A percentile compares a stretch with the other conserved stretches of the same genome.
These are phyloP conservation scores for Pichia cephalocereana DNA, from an alignment of 805 yeast species.

Conservation along the genomic window DNA sequence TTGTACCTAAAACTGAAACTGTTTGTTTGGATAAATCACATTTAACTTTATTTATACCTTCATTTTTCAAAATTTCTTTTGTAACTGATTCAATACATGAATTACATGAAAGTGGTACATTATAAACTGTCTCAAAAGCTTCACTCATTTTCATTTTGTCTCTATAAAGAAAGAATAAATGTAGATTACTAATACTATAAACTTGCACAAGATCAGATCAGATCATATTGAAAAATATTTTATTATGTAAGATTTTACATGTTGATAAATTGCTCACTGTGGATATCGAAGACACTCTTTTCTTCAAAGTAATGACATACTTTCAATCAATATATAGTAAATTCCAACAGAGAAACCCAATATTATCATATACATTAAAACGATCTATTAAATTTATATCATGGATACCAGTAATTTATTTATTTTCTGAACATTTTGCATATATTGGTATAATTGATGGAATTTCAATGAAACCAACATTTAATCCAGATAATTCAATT, in stretches of 20 bases:
- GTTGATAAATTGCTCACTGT: no score
- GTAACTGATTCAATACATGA: slow-evolving; percentile 57
- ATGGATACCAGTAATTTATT: slow-evolving; percentile 76
- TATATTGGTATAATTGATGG: slow-evolving; percentile 74
- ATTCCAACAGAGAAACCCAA: slow-evolving; percentile 5
- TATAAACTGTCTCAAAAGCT: slow-evolving; percentile 49
- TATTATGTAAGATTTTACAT: no score
- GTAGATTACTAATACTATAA: no score
- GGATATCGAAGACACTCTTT: no score
- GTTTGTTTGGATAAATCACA: slow-evolving; percentile 51
- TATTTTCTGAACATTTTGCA: slow-evolving; percentile 59
- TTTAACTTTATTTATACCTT: slow-evolving; percentile 42
- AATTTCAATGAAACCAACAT: slow-evolving; percentile 79
- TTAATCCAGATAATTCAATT: slow-evolving; percentile 43
- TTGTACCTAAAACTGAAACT: slow-evolving; percentile 58
- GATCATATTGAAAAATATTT: no score
- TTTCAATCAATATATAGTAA: neutral
- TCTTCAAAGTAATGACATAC: neutral
- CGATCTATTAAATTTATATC: slow-evolving; percentile 33
- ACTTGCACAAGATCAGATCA: no score
- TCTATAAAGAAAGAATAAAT: no score
- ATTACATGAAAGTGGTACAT: slow-evolving; percentile 77
- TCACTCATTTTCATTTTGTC: neutral
- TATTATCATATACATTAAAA: slow-evolving; percentile 22
- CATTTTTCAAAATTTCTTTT: slow-evolving; percentile 40